A percentile compares a stretch with the other conserved stretches of the same genome.
These are phyloP conservation scores for Triticum timopheevii DNA, from an alignment of 176 grass and related monocot genomes.

Conservation along the genomic window DNA sequence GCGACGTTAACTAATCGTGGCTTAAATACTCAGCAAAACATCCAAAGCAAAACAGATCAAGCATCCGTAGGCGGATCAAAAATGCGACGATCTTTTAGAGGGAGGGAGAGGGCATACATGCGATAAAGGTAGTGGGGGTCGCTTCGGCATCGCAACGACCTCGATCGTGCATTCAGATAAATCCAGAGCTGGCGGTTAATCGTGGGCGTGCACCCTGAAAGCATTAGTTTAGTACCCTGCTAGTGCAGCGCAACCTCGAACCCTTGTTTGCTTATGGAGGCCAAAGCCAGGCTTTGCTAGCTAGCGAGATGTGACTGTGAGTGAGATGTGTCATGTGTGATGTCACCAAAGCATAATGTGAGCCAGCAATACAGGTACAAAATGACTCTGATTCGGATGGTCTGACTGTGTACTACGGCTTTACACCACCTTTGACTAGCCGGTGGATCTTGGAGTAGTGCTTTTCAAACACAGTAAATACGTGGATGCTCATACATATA, in stretches of 20 bases:
- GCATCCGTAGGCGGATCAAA: neutral
- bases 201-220: slow-evolving; percentile 35
- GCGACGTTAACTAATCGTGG: neutral
- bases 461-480: no score
- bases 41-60: neutral
- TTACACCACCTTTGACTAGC: neutral
- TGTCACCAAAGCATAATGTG: neutral
- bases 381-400: neutral
- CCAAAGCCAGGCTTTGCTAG: neutral
- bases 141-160: slow-evolving; percentile 50
- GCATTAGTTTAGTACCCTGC: slow-evolving; percentile 14
- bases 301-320: neutral
- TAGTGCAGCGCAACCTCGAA: slow-evolving; percentile 17
- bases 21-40: neutral
- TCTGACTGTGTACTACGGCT: neutral
- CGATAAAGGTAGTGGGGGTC: slow-evolving; percentile 34
- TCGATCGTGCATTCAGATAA: slow-evolving; percentile 17
- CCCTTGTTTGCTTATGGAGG: neutral
- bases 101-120: slow-evolving; percentile 15
- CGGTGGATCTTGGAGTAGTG: neutral
- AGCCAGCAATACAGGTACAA: neutral
- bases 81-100: slow-evolving; percentile 7
- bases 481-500: no score
- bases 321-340: neutral
- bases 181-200: slow-evolving; percentile 40